These are phyloP conservation scores for Salix koriyanagi DNA, from an alignment of 345 rosid species.

Conservation along the genomic window DNA sequence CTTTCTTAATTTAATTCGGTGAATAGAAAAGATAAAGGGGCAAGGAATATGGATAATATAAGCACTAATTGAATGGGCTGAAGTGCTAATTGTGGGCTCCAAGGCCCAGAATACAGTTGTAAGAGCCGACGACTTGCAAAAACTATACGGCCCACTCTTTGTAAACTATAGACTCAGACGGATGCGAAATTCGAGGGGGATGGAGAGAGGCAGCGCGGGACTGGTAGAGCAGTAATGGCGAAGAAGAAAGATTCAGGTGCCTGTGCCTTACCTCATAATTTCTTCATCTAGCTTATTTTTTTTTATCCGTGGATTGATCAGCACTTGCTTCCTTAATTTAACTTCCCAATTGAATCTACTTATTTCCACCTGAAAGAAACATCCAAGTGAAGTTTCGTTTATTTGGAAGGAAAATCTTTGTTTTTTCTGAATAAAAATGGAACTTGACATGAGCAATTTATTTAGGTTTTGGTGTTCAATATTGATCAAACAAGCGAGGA, in stretches of 20 bases:
- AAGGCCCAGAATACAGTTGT: not conserved
- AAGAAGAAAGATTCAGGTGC: not conserved
- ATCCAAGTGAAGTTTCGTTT: no score
- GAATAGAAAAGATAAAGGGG: no score
- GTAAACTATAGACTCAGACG: not conserved
- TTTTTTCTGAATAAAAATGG: no score
- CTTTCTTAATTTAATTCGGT: not conserved
- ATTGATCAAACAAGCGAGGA: no score
- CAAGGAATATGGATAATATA: not conserved
- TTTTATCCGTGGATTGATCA: not conserved
- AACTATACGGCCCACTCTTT: not conserved
- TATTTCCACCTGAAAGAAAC: no score
- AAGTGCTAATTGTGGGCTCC: not conserved
- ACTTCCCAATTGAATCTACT: not conserved
- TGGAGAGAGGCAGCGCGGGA: not conserved
- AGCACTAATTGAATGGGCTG: not conserved
- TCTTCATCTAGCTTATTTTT: not conserved
- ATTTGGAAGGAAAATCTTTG: no score
- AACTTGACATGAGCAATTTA: no score
- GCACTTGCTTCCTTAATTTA: not conserved
- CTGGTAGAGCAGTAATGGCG: not conserved
- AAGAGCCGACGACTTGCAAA: not conserved
- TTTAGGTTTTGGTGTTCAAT: no score
- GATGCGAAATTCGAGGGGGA: not conserved
- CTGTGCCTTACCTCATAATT: not conserved